Base-by-base conservation (phyloP, 352 stramenopile species). In the Pythium inflatum region DNA sequence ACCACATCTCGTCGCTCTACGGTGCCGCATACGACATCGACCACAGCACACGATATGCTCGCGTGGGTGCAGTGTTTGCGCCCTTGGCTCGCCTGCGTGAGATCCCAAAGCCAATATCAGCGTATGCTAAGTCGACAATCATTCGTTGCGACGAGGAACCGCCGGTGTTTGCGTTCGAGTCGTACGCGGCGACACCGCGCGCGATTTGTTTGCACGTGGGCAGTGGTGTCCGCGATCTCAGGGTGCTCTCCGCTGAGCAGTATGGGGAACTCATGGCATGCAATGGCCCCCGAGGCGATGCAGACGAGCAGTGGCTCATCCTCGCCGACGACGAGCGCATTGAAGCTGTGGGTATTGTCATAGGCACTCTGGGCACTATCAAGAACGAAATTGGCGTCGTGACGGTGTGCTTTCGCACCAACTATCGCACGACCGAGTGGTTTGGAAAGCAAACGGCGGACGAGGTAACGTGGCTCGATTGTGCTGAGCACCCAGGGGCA, bases 321-420 rank as follows among this genome's bases (percentile, higher is more conserved):
- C 57, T 64, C 43, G 25, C n/a, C 8, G n/a, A 64, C 18, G 41
- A 43, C n/a, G 57, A 64, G 18, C 27, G n/a, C n/a, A 55, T 64
- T n/a, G 43, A 53, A 3, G 43, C 40, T 4, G 43, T 64, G 2
- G 57, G 28, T 22, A 13, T 64, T 14, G 57, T 36, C 12, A 36
- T 22, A 12, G 11, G n/a, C n/a, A n/a, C n/a, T n/a, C n/a, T n/a
- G n/a, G n/a, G n/a, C n/a, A n/a, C n/a, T n/a, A n/a, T n/a, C n/a
- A n/a, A n/a, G n/a, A n/a, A 54, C 1, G 27, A 13, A 11, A 4
- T 2, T 2, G 3, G 40, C 4, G 2, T 55, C 18, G 3, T 7
- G 8, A 16, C 11, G 16, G 6, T 64, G 3, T 27, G 40, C 7
- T 55, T 64, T 28, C 34, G 20, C 12, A 64, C 57, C 5, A 64